Evolutionary conservation across 345 rosid genomes (phyloP).

Genomic region (Brassica juncea): DNA sequence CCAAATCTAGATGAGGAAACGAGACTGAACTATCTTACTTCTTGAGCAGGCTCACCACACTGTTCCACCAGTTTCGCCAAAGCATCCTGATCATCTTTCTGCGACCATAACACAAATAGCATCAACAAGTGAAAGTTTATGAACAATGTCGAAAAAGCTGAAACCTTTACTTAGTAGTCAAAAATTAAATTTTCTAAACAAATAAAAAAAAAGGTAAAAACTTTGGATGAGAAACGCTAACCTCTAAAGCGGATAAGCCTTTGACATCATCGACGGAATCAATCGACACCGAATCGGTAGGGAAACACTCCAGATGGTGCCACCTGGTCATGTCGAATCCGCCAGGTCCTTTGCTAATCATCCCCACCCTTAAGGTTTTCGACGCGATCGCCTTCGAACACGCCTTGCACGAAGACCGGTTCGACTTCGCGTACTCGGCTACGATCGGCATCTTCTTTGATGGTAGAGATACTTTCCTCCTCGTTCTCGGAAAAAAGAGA

Average conservation of each 20-base stretch:
- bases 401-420: slow-evolving; percentile 71
- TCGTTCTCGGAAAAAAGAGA: slow-evolving; percentile 1
- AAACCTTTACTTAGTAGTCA: not conserved
- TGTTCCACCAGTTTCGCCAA: slow-evolving; percentile 31
- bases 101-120: not conserved
- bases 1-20: slow-evolving; percentile 4
- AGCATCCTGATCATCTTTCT: slow-evolving; percentile 43
- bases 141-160: not conserved
- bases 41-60: slow-evolving; percentile 30
- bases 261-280: slow-evolving; percentile 49
- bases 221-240: slow-evolving; percentile 7
- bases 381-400: slow-evolving; percentile 59
- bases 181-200: no score
- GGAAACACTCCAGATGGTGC: slow-evolving; percentile 75
- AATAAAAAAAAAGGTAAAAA: not conserved
- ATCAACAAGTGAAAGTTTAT: not conserved
- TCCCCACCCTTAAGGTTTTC: slow-evolving; percentile 63
- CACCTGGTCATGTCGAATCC: slow-evolving; percentile 76
- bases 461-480: not conserved
- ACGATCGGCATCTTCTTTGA: slow-evolving; percentile 38
- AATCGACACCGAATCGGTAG: slow-evolving; percentile 39
- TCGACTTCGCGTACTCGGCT: slow-evolving; percentile 87
- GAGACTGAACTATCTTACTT: slow-evolving; percentile 26
- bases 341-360: slow-evolving; percentile 58
- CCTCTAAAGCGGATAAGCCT: slow-evolving; percentile 65